Percentiles rank a stretch among this genome's conserved stretches.
phyloP scores from a whole-genome alignment of 2,329 filamentous ascomycete genomes.

The Coniosporium tulheliwenetii region DNA sequence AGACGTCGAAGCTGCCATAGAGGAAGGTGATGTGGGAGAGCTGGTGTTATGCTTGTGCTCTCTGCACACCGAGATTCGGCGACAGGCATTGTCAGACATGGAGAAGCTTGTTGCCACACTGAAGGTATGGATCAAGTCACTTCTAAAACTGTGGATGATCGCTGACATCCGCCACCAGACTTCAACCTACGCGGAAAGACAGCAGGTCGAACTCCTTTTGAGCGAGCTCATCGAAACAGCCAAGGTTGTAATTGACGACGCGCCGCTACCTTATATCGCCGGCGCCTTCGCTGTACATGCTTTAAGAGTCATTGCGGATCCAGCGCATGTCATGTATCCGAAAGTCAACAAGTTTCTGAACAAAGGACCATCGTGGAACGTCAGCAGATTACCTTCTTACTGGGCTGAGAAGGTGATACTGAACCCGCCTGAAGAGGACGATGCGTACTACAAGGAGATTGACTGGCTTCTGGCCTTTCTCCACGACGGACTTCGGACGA shows the following conservation, averaged over 20 bases:
- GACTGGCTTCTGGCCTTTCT: constrained; percentile 61
- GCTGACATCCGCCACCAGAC: constrained; percentile 26
- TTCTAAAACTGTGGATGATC: too few relatives aligned
- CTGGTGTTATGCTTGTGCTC: constrained; percentile 66
- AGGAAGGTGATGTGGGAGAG: constrained; percentile 56
- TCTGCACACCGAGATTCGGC: constrained; percentile 56
- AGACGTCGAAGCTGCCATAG: constrained; percentile 61
- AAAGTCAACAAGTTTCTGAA: constrained; percentile 79
- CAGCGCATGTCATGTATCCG: constrained; percentile 67
- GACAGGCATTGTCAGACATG: constrained; percentile 58
- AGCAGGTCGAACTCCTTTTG: constrained; percentile 64
- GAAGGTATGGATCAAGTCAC: background rate
- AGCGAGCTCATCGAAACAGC: constrained; percentile 67
- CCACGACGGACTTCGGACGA: constrained; percentile 47
- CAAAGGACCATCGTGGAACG: constrained; percentile 58
- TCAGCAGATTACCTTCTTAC: constrained; percentile 37
- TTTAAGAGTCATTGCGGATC: constrained; percentile 55
- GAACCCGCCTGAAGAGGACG: constrained; percentile 57
- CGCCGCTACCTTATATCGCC: constrained; percentile 55
- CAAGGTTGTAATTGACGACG: constrained; percentile 34
- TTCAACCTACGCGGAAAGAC: constrained; percentile 58
- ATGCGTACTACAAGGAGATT: constrained; percentile 56
- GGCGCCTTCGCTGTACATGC: constrained; percentile 60
- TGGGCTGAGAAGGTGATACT: constrained; percentile 58
- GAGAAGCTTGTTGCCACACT: background rate